Conservation (phyloP, 257 asterid genomes). For the Solanum dulcamara region DNA sequence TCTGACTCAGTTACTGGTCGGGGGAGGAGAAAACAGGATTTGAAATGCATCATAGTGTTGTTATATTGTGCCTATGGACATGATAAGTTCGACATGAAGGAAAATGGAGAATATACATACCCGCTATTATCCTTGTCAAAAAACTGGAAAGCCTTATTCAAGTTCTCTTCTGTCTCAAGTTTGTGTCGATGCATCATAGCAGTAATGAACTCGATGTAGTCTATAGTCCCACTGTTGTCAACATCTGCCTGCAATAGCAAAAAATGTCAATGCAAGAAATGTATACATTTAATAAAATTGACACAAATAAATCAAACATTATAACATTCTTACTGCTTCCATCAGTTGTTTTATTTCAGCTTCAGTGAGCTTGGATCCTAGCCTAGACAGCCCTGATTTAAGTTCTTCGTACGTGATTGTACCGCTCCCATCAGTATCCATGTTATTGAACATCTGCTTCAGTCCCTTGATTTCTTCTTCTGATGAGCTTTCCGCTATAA, state of each 20-base stretch:
- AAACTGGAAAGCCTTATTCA: slow-evolving; percentile 60
- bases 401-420: slow-evolving; percentile 77
- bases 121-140: slow-evolving; percentile 79
- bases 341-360: slow-evolving; percentile 57
- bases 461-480: slow-evolving; percentile 85
- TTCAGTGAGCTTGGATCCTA: slow-evolving; percentile 77
- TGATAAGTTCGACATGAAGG: not conserved
- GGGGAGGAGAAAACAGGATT: not conserved
- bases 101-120: slow-evolving; percentile 11
- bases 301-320: not conserved
- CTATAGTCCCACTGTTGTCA: slow-evolving; percentile 72
- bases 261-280: not conserved
- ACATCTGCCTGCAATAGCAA: slow-evolving; percentile 58
- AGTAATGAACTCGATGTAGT: slow-evolving; percentile 70
- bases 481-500: slow-evolving; percentile 68
- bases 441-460: slow-evolving; percentile 67
- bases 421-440: slow-evolving; percentile 83
- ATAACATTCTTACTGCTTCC: slow-evolving; percentile 73
- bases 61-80: not conserved
- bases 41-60: not conserved
- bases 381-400: slow-evolving; percentile 57
- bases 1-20: not conserved
- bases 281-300: not conserved
- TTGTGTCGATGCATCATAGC: slow-evolving; percentile 94
- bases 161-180: slow-evolving; percentile 68